Evolutionary conservation across 1,284 basidiomycete species (phyloP), one percentile per base, ranked within the genome.

Genomic region (Cutaneotrichosporon arboriforme): DNA sequence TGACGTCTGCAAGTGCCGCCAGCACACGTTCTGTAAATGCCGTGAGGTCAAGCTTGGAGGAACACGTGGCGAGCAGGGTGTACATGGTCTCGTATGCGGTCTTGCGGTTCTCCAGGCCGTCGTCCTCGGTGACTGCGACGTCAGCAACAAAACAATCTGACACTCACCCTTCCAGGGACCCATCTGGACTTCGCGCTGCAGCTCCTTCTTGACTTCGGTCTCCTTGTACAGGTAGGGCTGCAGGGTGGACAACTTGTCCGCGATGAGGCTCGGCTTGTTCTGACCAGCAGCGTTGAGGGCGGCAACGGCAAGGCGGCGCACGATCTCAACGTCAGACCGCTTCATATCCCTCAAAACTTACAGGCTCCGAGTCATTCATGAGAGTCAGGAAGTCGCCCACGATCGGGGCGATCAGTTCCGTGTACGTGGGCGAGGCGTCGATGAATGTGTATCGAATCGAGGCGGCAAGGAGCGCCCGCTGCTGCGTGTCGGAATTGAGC

Each of bases 11-110:
- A 10, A 98, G 81, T 2, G 91, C 93, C 1, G 83, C 82, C 45
- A 96, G 79, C 43, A 97, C 87, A 35, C 85, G 83, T 22, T 79
- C 81, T 17, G 96, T 80, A 78, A 94, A 93, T 37, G 87, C 85
- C 59, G 87, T 82, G 8, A 97, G 77, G 65, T 93, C 90, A 44
- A 97, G 81, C 67, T 87, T 87, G 53, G 81, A 79, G 49, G 96
- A 80, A 69, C 89, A 93, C 0, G 90, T 94, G 65, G 96, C 91
- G 51, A 97, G 83, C 85, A 97, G 76, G 15, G 93, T 97, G 71
- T 66, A 94, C 80, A 98, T 89, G 4, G 93, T 94, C 76, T 98
- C 94, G 75, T 90, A 97, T 2, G 94, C 94, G 0, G 90, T 93
- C 80, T 94, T 92, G 51, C 90, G 59, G 61, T 76, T 76, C 62